phyloP scores from a whole-genome alignment of 2,329 filamentous ascomycete genomes.

The Pezicula rhizophila region DNA sequence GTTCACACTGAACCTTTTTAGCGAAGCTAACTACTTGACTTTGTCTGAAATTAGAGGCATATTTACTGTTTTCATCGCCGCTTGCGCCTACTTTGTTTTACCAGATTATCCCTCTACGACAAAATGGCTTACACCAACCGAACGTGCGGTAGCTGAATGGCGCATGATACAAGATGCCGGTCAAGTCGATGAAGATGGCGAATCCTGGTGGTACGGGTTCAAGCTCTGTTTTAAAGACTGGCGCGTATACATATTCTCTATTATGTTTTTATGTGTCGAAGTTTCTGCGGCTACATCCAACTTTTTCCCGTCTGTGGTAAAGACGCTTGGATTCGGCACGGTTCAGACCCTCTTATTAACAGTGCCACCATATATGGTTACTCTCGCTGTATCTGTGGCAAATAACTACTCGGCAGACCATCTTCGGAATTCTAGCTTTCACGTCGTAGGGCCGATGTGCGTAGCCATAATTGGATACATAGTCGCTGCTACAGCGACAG shows the following conservation, averaged over 20 bases:
- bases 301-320: conserved; percentile 20
- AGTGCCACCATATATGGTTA: background rate
- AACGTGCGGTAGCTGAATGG: background rate
- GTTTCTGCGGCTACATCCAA: conserved; percentile 10
- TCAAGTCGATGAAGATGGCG: conserved; percentile 2
- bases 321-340: conserved; percentile 19
- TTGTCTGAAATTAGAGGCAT: background rate
- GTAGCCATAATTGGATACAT: background rate
- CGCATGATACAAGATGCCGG: conserved; percentile 1
- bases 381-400: background rate
- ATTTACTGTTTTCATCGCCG: background rate
- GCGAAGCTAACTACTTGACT: background rate
- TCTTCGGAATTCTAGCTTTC: background rate
- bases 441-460: background rate
- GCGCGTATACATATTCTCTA: conserved; percentile 8
- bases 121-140: conserved; percentile 1
- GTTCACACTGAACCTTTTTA: background rate
- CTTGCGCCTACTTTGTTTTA: conserved; percentile 27
- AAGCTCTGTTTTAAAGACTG: conserved; percentile 3
- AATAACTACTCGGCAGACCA: background rate
- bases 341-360: conserved; percentile 4
- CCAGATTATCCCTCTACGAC: conserved; percentile 41
- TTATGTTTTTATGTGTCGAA: background rate
- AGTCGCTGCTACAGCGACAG: background rate
- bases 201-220: background rate